Percentiles rank a stretch among this genome's conserved stretches.
These are phyloP conservation scores for Acacia concinna DNA, from an alignment of 331 rosid species.

Conservation along the genomic window DNA sequence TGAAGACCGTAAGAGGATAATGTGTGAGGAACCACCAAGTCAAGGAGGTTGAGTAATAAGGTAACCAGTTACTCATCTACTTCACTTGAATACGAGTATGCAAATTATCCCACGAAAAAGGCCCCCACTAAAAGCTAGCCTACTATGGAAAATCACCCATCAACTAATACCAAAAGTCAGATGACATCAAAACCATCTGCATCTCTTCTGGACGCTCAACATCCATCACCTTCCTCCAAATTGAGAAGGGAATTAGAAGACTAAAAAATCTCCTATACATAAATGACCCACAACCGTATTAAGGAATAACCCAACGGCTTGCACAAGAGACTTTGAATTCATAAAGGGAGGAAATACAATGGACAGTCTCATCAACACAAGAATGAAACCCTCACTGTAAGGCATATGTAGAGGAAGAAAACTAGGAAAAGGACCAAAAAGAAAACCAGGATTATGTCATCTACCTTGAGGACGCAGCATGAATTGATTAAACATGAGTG, in stretches of 20 bases:
- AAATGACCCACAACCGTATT: neutral
- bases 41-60: neutral
- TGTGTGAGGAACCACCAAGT: conserved; percentile 2
- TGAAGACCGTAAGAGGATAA: conserved; percentile 16
- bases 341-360: conserved; percentile 35
- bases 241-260: neutral
- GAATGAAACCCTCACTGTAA: conserved; percentile 50
- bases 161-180: conserved; percentile 21
- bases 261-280: neutral
- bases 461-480: conserved; percentile 99
- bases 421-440: conserved; percentile 58
- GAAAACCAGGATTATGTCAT: conserved; percentile 85
- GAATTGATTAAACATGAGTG: conserved; percentile 99
- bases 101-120: conserved; percentile 14
- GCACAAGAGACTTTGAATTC: conserved; percentile 28
- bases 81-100: conserved; percentile 13
- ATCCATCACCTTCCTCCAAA: neutral
- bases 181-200: conserved; percentile 4
- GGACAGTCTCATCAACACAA: conserved; percentile 42
- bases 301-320: conserved; percentile 13
- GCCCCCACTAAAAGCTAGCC: conserved; percentile 27
- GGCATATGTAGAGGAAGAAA: conserved; percentile 47
- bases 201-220: conserved; percentile 15
- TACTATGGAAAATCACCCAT: conserved; percentile 10
- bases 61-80: conserved; percentile 10